Percentiles rank a stretch among this genome's conserved stretches.
These are phyloP conservation scores for Hypomyces rosellus DNA, from an alignment of 2,329 filamentous ascomycete species.

Conservation along the genomic window DNA sequence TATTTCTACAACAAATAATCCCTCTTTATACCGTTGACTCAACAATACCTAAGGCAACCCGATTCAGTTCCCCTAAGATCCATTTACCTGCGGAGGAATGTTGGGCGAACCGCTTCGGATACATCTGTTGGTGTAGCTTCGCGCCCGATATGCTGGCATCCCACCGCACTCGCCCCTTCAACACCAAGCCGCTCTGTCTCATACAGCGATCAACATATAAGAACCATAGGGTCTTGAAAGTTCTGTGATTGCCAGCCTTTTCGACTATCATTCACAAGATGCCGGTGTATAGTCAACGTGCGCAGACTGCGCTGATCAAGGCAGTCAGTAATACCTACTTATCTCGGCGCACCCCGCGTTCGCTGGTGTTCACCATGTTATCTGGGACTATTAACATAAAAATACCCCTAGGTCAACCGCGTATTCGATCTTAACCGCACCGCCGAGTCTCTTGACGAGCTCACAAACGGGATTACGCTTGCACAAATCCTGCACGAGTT, in stretches of 20 bases:
- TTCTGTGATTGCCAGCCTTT: neutral
- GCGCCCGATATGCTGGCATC: constrained; percentile 1
- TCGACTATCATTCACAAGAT: constrained; percentile 18
- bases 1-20: neutral
- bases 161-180: neutral
- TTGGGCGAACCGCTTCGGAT: neutral
- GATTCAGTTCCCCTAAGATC: neutral
- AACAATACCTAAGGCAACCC: neutral
- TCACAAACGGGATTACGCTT: constrained; percentile 48
- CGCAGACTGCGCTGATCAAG: constrained; percentile 50
- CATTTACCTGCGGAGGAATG: neutral
- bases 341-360: constrained; percentile 5
- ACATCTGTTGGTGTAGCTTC: neutral
- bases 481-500: constrained; percentile 52
- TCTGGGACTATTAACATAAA: constrained; percentile 2
- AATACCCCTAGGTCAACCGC: constrained; percentile 24
- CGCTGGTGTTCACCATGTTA: constrained; percentile 1
- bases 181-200: neutral
- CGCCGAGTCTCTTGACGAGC: constrained; percentile 44
- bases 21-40: neutral
- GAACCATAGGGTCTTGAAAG: neutral
- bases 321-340: constrained; percentile 37
- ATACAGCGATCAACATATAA: neutral
- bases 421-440: constrained; percentile 40
- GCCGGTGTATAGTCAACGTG: constrained; percentile 34